Base-by-base conservation (phyloP, 2,329 filamentous ascomycete species). In the Exophiala sp. region DNA sequence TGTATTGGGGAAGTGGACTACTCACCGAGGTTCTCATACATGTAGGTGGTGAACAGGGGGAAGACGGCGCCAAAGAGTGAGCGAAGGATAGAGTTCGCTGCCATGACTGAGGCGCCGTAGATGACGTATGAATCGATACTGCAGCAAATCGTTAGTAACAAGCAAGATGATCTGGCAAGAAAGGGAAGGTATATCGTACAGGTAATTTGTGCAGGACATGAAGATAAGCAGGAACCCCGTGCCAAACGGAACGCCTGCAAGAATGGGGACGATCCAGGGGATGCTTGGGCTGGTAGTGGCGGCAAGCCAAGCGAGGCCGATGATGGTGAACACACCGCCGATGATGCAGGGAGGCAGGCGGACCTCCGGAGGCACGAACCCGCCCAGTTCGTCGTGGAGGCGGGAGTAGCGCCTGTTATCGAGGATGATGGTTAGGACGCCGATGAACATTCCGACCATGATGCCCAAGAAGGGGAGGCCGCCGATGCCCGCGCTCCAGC, bases 401-500 rank as follows among this genome's bases (percentile, higher is more conserved):
- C 46, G 42, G 2, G 21, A 3, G 11, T 53, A 59, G 43, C 70
- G 71, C 10, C 70, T 69, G 49, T 65, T 68, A 56, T 74, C 73
- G 51, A 72, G 67, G 29, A 74, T 65, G 38, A 66, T 75, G 62
- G 66, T 76, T 58, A 41, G 70, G 52, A 67, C 71, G 41, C 62
- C 77, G 52, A 59, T 62, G 7, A 70, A 34, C 62, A 70, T 70
- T 20, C 71, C 72, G 24, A 72, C 78, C 10, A 81, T 77, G 6
- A 89, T 80, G 39, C 86, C 86, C 14, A 89, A 66, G 68, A 89
- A 88, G 0, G 87, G 76, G 0, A 87, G 74, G 16, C 84, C 83
- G 39, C 81, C 79, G 32, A 83, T 72, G 33, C 82, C 82, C 14
- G 75, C 65, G 12, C 72, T 77, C 81, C 83, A 87, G 40, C 80